Evolutionary conservation across 495 filamentous ascomycete species (phyloP).

Genomic region (Cercophora samala): DNA sequence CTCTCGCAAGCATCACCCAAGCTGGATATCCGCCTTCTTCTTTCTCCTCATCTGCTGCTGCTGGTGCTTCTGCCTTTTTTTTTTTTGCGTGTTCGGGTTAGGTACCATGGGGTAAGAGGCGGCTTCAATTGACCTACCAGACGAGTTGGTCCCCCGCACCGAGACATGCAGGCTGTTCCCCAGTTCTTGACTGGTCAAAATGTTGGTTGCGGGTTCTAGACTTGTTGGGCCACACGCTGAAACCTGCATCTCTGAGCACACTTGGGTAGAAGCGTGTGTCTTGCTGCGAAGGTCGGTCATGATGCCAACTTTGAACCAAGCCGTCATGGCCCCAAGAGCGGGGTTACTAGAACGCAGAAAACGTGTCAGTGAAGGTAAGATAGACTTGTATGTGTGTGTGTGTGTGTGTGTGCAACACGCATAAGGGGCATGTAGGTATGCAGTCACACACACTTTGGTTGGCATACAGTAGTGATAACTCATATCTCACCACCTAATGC

Average conservation of each 20-base stretch:
- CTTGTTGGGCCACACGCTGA: neutral
- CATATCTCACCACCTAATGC: neutral
- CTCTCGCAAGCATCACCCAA: neutral
- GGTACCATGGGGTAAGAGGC: neutral
- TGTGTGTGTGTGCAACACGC: neutral
- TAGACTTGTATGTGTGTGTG: neutral
- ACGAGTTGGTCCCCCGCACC: neutral
- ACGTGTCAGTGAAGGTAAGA: neutral
- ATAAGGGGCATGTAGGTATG: conserved; percentile 1
- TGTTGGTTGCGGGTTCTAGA: neutral
- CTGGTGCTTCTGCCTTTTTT: too few relatives aligned
- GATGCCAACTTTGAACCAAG: neutral
- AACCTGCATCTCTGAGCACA: neutral
- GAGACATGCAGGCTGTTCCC: conserved; percentile 1
- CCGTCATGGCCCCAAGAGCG: neutral
- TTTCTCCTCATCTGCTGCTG: neutral
- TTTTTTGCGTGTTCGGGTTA: neutral
- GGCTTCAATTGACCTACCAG: neutral
- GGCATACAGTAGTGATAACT: neutral
- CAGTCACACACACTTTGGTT: neutral
- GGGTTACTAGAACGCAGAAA: neutral
- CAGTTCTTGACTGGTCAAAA: neutral
- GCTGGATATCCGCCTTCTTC: neutral
- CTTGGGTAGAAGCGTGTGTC: neutral
- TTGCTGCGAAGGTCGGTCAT: neutral